Evolutionary conservation across 495 filamentous ascomycete species (phyloP).

Genomic region (Cudoniella acicularis): DNA sequence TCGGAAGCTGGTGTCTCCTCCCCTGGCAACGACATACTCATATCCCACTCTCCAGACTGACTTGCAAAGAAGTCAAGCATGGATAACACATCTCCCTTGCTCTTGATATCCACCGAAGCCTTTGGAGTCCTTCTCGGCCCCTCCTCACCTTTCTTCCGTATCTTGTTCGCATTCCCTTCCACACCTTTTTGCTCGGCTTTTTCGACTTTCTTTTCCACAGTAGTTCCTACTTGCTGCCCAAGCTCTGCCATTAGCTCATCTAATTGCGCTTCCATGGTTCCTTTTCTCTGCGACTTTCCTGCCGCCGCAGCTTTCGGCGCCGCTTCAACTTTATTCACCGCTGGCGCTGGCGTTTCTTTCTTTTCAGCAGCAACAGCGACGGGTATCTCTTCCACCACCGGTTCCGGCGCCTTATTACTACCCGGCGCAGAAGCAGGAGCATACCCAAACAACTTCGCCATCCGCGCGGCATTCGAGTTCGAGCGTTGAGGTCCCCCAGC

Average conservation of each 20-base stretch:
- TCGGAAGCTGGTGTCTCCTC: background rate
- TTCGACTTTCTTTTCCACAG: background rate
- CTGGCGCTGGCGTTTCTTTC: background rate
- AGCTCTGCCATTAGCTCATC: background rate
- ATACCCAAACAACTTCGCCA: conserved; percentile 10
- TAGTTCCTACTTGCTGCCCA: too few species aligned
- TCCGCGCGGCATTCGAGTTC: background rate
- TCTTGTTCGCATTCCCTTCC: background rate
- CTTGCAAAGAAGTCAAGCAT: background rate
- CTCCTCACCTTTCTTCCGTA: background rate
- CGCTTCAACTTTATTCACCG: background rate
- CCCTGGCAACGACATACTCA: background rate
- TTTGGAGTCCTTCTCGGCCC: background rate
- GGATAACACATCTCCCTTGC: background rate
- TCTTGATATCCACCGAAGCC: background rate
- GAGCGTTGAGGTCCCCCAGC: background rate
- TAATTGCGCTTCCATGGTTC: background rate
- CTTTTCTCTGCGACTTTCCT: background rate
- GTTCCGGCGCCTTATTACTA: background rate
- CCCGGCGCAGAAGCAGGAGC: too few species aligned
- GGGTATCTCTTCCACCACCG: background rate
- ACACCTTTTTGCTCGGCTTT: background rate
- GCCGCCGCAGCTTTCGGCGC: background rate
- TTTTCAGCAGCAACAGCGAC: background rate
- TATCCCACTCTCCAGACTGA: background rate